Conservation (phyloP, 2,329 filamentous ascomycete genomes). For the Alternaria brassicae region DNA sequence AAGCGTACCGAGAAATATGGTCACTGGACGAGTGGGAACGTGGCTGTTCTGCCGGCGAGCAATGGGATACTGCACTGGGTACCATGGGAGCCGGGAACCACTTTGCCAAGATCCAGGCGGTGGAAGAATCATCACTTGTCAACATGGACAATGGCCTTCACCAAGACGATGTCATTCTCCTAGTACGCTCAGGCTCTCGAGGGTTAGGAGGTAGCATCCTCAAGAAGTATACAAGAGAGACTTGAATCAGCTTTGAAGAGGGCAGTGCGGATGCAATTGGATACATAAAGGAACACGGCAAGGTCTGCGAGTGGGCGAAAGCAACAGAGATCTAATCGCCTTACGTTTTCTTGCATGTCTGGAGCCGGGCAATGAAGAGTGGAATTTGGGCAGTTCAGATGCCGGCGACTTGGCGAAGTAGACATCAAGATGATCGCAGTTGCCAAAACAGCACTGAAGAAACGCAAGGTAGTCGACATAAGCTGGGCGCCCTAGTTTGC, state of each 20-base stretch:
- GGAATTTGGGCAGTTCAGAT: conserved; percentile 23
- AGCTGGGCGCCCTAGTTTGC: no score
- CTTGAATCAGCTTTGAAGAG: conserved; percentile 36
- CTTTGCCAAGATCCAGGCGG: conserved; percentile 50
- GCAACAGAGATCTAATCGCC: conserved; percentile 50
- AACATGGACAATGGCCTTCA: conserved; percentile 20
- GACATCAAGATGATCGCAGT: conserved; percentile 16
- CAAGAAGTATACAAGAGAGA: conserved; percentile 36
- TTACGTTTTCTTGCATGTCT: conserved; percentile 48
- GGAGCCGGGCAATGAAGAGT: conserved; percentile 41
- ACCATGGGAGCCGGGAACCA: conserved; percentile 52
- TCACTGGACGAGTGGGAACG: conserved; percentile 23
- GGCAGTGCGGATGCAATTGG: conserved; percentile 29
- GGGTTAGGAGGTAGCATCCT: conserved; percentile 48
- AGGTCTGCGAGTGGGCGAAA: conserved; percentile 48
- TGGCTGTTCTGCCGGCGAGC: conserved; percentile 35
- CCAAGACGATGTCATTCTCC: conserved; percentile 45
- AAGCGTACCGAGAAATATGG: conserved; percentile 40
- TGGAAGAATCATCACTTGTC: conserved; percentile 34
- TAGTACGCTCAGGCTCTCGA: conserved; percentile 50
- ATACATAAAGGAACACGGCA: conserved; percentile 48
- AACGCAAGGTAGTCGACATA: conserved; percentile 48
- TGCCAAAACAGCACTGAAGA: conserved; percentile 28
- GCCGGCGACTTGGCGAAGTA: conserved; percentile 1
- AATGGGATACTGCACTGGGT: conserved; percentile 45